Conservation (phyloP, 2,329 filamentous ascomycete species). For the Niveomyces coronatus region DNA sequence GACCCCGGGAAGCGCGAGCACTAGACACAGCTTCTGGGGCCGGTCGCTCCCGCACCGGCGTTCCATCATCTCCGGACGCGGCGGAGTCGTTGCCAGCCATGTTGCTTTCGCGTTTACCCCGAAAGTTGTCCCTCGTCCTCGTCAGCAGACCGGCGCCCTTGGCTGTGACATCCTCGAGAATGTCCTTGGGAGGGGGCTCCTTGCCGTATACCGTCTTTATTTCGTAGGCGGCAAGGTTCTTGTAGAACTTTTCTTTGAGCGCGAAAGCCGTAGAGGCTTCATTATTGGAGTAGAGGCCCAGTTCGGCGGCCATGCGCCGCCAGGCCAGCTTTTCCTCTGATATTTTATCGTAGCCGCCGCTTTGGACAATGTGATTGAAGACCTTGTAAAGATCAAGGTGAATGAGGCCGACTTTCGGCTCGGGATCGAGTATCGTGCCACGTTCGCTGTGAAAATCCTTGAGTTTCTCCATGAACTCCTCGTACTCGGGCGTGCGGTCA, state of each 20-base stretch:
- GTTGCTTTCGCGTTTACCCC: constrained; percentile 34
- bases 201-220: constrained; percentile 67
- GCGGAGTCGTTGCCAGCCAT: constrained; percentile 47
- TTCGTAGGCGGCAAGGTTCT: constrained; percentile 79
- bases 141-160: constrained; percentile 73
- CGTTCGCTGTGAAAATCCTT: constrained; percentile 66
- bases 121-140: constrained; percentile 68
- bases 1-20: constrained; percentile 49
- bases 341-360: constrained; percentile 79
- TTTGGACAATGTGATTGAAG: constrained; percentile 64
- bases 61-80: constrained; percentile 49
- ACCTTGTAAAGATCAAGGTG: constrained; percentile 69
- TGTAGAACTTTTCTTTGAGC: constrained; percentile 82
- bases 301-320: constrained; percentile 67
- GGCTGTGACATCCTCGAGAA: constrained; percentile 77
- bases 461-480: constrained; percentile 66
- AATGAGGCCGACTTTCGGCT: constrained; percentile 69
- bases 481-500: constrained; percentile 59
- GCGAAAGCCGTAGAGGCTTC: constrained; percentile 76
- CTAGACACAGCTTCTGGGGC: constrained; percentile 42
- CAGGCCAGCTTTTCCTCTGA: constrained; percentile 77
- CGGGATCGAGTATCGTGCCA: constrained; percentile 67
- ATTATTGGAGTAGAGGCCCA: constrained; percentile 64
- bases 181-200: constrained; percentile 79
- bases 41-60: constrained; percentile 43